phyloP scores from a whole-genome alignment of 2,329 filamentous ascomycete species.

The Stylonectria norvegica region DNA sequence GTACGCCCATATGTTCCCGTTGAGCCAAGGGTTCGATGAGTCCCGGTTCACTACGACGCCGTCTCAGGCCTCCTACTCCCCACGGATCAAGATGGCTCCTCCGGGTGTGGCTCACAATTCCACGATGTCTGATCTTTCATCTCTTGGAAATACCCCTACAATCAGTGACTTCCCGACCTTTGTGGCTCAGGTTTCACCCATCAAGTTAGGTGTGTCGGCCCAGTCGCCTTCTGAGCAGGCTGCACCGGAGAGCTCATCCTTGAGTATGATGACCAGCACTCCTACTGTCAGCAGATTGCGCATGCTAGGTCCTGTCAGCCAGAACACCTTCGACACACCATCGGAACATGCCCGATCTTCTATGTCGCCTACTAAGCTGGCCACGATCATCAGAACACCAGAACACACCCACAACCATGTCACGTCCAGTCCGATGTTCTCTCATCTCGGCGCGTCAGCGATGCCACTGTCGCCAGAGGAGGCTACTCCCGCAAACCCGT shows the following conservation, averaged over 20 bases:
- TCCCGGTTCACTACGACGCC: constrained; percentile 22
- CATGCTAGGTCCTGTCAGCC: background rate
- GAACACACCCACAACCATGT: background rate
- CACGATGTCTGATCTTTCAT: no score
- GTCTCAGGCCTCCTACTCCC: constrained; percentile 22
- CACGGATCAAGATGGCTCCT: constrained; percentile 16
- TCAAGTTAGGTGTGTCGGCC: no score
- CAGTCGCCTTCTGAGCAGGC: background rate
- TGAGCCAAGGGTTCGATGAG: constrained; percentile 30
- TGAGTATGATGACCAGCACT: constrained; percentile 2
- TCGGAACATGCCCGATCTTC: background rate
- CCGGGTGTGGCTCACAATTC: no score
- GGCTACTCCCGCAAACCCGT: background rate
- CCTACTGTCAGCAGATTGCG: constrained; percentile 4
- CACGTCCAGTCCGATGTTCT: background rate
- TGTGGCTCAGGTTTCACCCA: no score
- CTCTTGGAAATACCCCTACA: no score
- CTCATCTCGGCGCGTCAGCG: constrained; percentile 1
- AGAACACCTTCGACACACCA: background rate
- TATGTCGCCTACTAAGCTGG: background rate
- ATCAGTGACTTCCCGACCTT: no score
- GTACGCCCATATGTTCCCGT: constrained; percentile 30
- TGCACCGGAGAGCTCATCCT: background rate
- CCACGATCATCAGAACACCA: constrained; percentile 1
- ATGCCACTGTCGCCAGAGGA: constrained; percentile 4